These are phyloP conservation scores for Ustilago sp. DNA, from an alignment of 1,284 basidiomycete genomes.

Conservation along the genomic window DNA sequence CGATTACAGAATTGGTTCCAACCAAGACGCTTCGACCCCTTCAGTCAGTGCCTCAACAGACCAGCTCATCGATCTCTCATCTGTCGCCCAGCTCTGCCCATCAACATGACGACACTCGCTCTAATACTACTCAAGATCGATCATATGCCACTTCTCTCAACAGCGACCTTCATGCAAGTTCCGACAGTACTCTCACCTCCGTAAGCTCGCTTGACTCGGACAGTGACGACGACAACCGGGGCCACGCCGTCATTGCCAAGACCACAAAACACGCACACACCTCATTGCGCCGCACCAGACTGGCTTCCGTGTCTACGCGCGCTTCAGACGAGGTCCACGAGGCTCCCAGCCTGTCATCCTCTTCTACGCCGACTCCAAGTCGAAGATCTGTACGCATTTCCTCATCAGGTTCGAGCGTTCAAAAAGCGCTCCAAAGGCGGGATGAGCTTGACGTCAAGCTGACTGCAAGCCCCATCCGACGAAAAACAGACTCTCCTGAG, in stretches of 20 bases:
- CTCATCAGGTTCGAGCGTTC: slow-evolving; percentile 43
- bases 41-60: background rate
- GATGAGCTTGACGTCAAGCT: slow-evolving; percentile 50
- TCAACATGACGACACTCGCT: slow-evolving; percentile 15
- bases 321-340: slow-evolving; percentile 6
- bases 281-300: background rate
- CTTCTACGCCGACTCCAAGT: slow-evolving; percentile 29
- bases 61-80: background rate
- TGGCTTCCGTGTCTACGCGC: slow-evolving; percentile 1
- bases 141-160: slow-evolving; percentile 37
- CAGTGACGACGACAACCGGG: slow-evolving; percentile 9
- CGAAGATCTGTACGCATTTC: slow-evolving; percentile 46
- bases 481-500: slow-evolving; percentile 28
- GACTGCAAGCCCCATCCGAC: slow-evolving; percentile 19
- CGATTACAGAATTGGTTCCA: background rate
- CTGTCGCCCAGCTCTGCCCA: slow-evolving; percentile 3
- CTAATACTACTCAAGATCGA: slow-evolving; percentile 16
- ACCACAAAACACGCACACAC: slow-evolving; percentile 8
- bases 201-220: slow-evolving; percentile 37
- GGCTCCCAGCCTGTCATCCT: slow-evolving; percentile 5
- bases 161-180: slow-evolving; percentile 24
- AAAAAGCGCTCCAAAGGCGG: slow-evolving; percentile 42
- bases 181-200: slow-evolving; percentile 32
- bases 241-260: background rate
- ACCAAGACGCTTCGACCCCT: background rate